Evolutionary conservation across 2,329 filamentous ascomycete species (phyloP).

Genomic region (Xylariaceae sp.): DNA sequence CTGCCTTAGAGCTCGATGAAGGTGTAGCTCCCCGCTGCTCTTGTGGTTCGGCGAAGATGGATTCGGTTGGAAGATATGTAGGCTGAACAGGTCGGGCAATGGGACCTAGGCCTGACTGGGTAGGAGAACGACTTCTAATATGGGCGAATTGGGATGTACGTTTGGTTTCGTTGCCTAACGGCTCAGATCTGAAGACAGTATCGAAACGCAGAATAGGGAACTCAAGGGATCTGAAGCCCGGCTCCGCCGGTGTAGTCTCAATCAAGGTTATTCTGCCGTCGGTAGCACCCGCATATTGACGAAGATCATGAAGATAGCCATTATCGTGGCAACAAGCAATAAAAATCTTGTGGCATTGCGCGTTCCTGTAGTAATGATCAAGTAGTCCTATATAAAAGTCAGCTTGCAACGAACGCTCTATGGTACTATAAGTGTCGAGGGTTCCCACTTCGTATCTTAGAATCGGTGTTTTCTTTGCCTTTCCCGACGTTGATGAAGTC

Average conservation of each 20-base stretch:
- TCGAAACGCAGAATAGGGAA: conserved; percentile 34
- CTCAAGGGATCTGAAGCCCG: conserved; percentile 31
- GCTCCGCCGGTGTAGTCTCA: conserved; percentile 35
- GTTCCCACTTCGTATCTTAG: conserved; percentile 33
- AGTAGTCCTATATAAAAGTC: conserved; percentile 29
- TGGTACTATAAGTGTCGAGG: not conserved
- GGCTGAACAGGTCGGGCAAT: conserved; percentile 26
- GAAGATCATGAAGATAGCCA: conserved; percentile 36
- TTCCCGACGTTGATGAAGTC: conserved; percentile 37
- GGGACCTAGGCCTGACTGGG: conserved; percentile 21
- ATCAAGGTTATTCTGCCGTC: conserved; percentile 31
- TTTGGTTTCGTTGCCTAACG: conserved; percentile 33
- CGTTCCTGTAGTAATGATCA: conserved; percentile 34
- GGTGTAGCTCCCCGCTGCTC: conserved; percentile 9
- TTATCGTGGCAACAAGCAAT: conserved; percentile 36
- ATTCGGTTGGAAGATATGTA: conserved; percentile 13
- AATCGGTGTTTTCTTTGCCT: conserved; percentile 36
- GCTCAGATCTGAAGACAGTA: conserved; percentile 32
- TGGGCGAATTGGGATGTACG: conserved; percentile 19
- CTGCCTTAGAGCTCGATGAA: conserved; percentile 9
- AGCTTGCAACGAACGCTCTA: conserved; percentile 10
- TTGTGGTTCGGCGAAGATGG: conserved; percentile 18
- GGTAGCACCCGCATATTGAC: conserved; percentile 29
- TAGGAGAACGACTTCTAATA: conserved; percentile 23
- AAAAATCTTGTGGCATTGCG: conserved; percentile 35